A percentile compares a stretch with the other conserved stretches of the same genome.
These are phyloP conservation scores for Saksenaea oblongispora DNA, from an alignment of 371 early-diverging fungal genomes.

Conservation along the genomic window DNA sequence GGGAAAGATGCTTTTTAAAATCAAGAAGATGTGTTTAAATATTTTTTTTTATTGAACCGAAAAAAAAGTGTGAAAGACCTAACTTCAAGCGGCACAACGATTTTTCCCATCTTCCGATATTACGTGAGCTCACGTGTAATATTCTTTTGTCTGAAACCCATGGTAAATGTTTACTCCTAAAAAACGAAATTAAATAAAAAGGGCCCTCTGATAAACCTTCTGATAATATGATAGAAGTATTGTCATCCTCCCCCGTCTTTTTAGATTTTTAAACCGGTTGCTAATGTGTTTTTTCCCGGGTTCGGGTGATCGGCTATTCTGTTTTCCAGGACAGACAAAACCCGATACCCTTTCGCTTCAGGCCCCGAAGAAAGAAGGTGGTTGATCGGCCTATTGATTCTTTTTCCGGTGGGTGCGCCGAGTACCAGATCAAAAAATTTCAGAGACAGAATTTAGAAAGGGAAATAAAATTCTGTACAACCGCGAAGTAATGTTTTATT, in stretches of 20 bases:
- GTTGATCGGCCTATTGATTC: not conserved
- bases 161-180: not conserved
- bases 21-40: not conserved
- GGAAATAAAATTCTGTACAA: not conserved
- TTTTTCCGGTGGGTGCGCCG: conserved; percentile 1
- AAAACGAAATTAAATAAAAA: not conserved
- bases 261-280: no score
- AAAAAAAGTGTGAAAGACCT: not conserved
- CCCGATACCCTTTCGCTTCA: not conserved
- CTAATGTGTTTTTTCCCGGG: not conserved
- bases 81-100: not conserved
- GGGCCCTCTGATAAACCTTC: no score
- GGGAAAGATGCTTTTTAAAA: not conserved
- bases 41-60: not conserved
- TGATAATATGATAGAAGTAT: not conserved
- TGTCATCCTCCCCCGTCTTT: not conserved
- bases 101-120: not conserved
- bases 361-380: not conserved
- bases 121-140: not conserved
- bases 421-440: not conserved
- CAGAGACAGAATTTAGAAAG: not conserved
- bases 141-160: conserved; percentile 1
- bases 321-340: not conserved
- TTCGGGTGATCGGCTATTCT: not conserved
- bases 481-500: not conserved